phyloP scores from a whole-genome alignment of 257 asterid genomes.

The Solanum ossicruentum region DNA sequence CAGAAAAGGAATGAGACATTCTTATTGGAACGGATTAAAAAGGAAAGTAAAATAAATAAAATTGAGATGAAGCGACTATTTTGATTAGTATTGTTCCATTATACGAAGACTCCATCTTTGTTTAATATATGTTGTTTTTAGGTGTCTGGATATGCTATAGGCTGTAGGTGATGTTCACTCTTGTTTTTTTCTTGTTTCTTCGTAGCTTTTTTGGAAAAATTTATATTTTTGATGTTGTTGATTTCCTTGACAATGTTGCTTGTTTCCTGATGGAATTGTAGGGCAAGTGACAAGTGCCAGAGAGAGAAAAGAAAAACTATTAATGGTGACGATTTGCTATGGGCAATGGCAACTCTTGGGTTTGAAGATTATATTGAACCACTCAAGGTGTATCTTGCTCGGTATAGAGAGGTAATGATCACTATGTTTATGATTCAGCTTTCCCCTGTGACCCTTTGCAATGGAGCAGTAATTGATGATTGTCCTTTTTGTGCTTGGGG shows the following conservation, averaged over 20 bases:
- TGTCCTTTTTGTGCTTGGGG: background rate
- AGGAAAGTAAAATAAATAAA: background rate
- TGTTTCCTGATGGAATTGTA: conserved; percentile 15
- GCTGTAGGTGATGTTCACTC: background rate
- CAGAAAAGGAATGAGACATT: background rate
- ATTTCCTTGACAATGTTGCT: background rate
- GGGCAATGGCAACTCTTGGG: conserved; percentile 93
- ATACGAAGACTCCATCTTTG: background rate
- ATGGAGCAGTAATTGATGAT: conserved; percentile 12
- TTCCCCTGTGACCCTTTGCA: background rate
- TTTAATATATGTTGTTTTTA: background rate
- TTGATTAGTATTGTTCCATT: background rate
- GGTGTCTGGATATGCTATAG: background rate
- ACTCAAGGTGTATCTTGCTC: conserved; percentile 63
- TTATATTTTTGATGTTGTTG: background rate
- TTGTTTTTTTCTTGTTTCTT: background rate
- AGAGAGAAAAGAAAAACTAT: conserved; percentile 84
- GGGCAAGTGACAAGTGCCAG: conserved; percentile 96
- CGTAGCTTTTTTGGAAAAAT: background rate
- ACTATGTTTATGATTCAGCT: background rate
- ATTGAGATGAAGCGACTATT: background rate
- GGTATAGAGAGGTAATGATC: conserved; percentile 68
- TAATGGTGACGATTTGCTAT: conserved; percentile 78
- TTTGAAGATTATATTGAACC: conserved; percentile 91
- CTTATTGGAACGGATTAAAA: background rate